phyloP scores from a whole-genome alignment of 2,329 filamentous ascomycete species.

The Kalmusia sp. region DNA sequence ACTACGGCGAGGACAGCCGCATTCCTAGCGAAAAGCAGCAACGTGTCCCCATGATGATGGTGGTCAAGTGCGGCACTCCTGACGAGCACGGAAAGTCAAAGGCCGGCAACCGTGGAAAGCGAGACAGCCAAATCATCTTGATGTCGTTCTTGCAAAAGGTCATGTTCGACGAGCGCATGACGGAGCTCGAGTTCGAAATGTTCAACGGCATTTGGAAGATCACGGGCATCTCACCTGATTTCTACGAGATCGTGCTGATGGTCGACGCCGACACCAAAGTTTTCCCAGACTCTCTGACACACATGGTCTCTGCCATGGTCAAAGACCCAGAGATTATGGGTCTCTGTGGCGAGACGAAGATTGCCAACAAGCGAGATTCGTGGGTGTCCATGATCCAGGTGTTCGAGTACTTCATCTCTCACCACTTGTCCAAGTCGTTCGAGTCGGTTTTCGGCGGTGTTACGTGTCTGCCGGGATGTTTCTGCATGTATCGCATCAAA shows the following conservation, averaged over 20 bases:
- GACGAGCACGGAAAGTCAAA: conserved; percentile 83
- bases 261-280: conserved; percentile 99
- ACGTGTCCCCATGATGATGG: conserved; percentile 94
- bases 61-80: conserved; percentile 95
- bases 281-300: conserved; percentile 96
- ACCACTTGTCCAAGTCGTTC: conserved; percentile 95
- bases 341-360: conserved; percentile 98
- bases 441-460: conserved; percentile 99
- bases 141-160: conserved; percentile 99
- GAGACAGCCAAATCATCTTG: conserved; percentile 97
- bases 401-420: conserved; percentile 98
- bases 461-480: conserved; percentile 96
- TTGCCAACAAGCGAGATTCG: conserved; percentile 93
- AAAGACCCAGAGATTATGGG: conserved; percentile 99
- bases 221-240: conserved; percentile 96
- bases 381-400: conserved; percentile 99
- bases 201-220: conserved; percentile 99
- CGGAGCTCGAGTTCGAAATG: conserved; percentile 98
- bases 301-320: conserved; percentile 99
- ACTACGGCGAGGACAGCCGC: conserved; percentile 82
- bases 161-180: conserved; percentile 99
- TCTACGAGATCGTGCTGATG: conserved; percentile 98
- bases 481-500: conserved; percentile 99
- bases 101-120: conserved; percentile 96
- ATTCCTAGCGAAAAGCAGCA: conserved; percentile 90